A percentile compares a stretch with the other conserved stretches of the same genome.
Conservation (phyloP, 208 protist genomes). For the Trypanosoma avium region DNA sequence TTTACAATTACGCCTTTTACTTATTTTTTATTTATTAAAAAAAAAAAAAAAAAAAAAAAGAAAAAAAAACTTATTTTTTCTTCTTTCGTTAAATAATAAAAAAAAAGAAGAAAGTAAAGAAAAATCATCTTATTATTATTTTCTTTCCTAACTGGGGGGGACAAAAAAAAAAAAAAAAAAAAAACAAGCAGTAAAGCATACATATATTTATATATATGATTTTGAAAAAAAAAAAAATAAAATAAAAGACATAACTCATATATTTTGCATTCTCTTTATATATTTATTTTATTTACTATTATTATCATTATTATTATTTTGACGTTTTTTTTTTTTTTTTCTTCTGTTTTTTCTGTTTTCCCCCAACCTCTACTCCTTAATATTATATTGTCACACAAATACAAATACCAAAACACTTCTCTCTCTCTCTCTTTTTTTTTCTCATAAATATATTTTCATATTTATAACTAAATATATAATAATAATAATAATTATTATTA, state of each 20-base stretch:
- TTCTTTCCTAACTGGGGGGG: too few relatives aligned
- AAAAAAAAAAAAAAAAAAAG: constrained; percentile 8
- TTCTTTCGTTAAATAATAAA: too few relatives aligned
- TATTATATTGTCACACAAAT: neutral
- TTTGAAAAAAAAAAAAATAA: constrained; percentile 9
- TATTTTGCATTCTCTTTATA: too few relatives aligned
- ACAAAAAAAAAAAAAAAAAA: neutral
- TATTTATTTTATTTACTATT: neutral
- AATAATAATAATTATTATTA: neutral
- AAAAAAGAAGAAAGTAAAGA: too few relatives aligned
- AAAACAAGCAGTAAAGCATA: constrained; percentile 10
- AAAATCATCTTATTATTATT: too few relatives aligned
- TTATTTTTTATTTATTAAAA: constrained; percentile 8
- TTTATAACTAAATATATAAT: too few relatives aligned
- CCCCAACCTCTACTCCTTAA: neutral
- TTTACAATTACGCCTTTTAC: too few relatives aligned
- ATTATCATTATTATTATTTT: neutral
- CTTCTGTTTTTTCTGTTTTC: neutral
- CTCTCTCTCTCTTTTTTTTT: constrained; percentile 3
- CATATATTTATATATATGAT: constrained; percentile 18
- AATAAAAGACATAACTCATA: neutral
- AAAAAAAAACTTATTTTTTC: neutral
- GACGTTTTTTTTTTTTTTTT: neutral
- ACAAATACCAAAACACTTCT: neutral
- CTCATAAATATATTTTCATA: too few relatives aligned